phyloP scores from a whole-genome alignment of 2,329 filamentous ascomycete genomes.

The Sarocladium brachiariae region DNA sequence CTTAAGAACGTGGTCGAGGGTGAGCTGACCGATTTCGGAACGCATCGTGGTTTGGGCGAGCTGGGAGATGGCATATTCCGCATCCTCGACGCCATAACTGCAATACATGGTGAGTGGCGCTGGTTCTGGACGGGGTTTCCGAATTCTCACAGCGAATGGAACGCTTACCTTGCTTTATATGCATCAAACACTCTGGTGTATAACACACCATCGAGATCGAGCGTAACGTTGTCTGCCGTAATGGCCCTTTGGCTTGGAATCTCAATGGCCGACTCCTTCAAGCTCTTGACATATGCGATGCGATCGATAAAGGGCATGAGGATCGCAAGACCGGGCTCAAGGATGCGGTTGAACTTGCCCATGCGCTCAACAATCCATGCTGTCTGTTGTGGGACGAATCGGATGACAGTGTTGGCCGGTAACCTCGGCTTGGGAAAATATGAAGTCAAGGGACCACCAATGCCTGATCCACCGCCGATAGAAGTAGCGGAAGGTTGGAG shows the following conservation, averaged over 20 bases:
- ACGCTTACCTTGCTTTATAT: conserved; percentile 81
- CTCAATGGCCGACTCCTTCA: conserved; percentile 94
- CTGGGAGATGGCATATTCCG: conserved; percentile 97
- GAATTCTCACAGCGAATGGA: background rate
- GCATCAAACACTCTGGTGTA: conserved; percentile 97
- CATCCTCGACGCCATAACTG: conserved; percentile 96
- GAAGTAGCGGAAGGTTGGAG: conserved; percentile 26
- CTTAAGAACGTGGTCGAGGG: conserved; percentile 94
- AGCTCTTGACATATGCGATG: conserved; percentile 94
- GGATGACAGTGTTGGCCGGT: conserved; percentile 88
- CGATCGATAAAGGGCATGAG: conserved; percentile 87
- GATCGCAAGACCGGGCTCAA: conserved; percentile 85
- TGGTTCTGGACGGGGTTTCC: background rate
- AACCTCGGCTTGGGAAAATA: conserved; percentile 73
- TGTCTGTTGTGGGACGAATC: conserved; percentile 98
- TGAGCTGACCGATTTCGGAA: conserved; percentile 92
- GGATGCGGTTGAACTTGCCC: conserved; percentile 92
- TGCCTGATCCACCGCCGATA: conserved; percentile 12
- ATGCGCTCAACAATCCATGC: conserved; percentile 99
- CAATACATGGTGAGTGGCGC: no score
- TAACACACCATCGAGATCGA: conserved; percentile 91
- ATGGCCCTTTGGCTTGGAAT: conserved; percentile 97
- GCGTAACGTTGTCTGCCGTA: conserved; percentile 94
- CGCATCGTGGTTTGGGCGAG: conserved; percentile 98
- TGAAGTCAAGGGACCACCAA: conserved; percentile 46